Conservation (phyloP, 1,139 yeast genomes). For the Candida tropicalis region DNA sequence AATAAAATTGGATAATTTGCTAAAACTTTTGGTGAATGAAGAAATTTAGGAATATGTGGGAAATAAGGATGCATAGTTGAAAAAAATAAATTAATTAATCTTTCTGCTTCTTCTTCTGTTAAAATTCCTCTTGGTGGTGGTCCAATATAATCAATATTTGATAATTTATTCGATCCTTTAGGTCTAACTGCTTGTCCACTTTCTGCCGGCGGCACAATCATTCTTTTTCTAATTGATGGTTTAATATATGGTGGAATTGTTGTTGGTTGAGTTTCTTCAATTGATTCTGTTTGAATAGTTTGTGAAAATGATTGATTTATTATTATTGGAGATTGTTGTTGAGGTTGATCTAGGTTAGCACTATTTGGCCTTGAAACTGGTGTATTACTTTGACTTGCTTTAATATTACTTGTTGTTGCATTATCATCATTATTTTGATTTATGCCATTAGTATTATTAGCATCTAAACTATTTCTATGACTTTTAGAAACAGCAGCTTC, state of each 20-base stretch:
- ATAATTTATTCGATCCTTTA: conserved; percentile 50
- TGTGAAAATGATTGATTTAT: neutral
- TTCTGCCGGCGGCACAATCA: conserved; percentile 42
- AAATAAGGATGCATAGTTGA: conserved; percentile 85
- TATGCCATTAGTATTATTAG: neutral
- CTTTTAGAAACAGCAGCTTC: conserved; percentile 26
- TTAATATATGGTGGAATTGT: conserved; percentile 20
- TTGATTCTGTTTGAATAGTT: neutral
- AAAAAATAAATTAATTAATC: conserved; percentile 67
- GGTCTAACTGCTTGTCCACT: conserved; percentile 53
- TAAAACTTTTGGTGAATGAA: conserved; percentile 66
- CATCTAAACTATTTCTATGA: conserved; percentile 11
- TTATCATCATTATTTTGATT: neutral
- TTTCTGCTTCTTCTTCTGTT: conserved; percentile 67
- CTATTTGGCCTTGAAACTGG: conserved; percentile 1
- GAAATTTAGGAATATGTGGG: conserved; percentile 78
- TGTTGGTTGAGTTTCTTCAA: conserved; percentile 1
- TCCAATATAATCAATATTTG: conserved; percentile 69
- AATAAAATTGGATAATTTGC: conserved; percentile 80
- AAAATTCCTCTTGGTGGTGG: conserved; percentile 53
- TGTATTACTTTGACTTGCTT: neutral
- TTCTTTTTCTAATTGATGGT: conserved; percentile 18
- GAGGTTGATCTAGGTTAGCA: neutral
- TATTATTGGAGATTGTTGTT: neutral
- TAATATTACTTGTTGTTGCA: neutral